Percentiles rank a stretch among this genome's conserved stretches.
Evolutionary conservation across 306 rosid genomes (phyloP).

Genomic region (Elaeagnus macrophylla): DNA sequence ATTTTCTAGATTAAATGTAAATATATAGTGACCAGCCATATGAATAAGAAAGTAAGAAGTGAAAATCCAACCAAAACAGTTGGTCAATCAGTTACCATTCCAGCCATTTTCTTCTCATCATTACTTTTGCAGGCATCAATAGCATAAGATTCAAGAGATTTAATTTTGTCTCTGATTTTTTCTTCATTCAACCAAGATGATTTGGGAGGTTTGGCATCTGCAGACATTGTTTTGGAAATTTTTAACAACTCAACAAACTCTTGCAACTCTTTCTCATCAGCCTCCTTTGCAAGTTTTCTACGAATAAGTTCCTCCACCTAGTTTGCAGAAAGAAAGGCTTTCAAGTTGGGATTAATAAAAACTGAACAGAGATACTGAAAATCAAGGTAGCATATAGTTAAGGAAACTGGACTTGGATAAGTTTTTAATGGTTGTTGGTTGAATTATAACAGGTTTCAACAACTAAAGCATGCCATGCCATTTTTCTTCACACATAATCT

Average conservation of each 20-base stretch:
- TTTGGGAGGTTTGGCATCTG: constrained; percentile 60
- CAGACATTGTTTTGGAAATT: constrained; percentile 64
- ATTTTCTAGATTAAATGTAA: background rate
- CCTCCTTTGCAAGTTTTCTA: constrained; percentile 69
- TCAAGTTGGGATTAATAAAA: constrained; percentile 1
- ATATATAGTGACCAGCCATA: constrained; percentile 11
- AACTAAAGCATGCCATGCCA: too few relatives aligned
- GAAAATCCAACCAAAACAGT: constrained; percentile 16
- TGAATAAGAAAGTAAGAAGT: constrained; percentile 3
- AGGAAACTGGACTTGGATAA: constrained; percentile 2
- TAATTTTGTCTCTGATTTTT: constrained; percentile 54
- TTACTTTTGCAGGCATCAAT: constrained; percentile 63
- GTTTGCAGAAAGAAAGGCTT: constrained; percentile 16
- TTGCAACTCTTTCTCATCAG: constrained; percentile 66
- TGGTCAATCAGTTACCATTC: constrained; percentile 38
- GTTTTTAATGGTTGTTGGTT: background rate
- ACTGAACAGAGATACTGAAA: constrained; percentile 5
- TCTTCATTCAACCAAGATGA: constrained; percentile 66
- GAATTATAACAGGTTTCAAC: too few relatives aligned
- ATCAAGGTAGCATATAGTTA: constrained; percentile 5
- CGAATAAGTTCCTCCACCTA: constrained; percentile 82
- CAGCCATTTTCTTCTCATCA: constrained; percentile 74
- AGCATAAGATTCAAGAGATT: constrained; percentile 75
- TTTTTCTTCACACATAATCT: too few relatives aligned
- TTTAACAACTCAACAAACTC: constrained; percentile 53